phyloP scores from a whole-genome alignment of 441 rosid species.

The Breynia disticha region DNA sequence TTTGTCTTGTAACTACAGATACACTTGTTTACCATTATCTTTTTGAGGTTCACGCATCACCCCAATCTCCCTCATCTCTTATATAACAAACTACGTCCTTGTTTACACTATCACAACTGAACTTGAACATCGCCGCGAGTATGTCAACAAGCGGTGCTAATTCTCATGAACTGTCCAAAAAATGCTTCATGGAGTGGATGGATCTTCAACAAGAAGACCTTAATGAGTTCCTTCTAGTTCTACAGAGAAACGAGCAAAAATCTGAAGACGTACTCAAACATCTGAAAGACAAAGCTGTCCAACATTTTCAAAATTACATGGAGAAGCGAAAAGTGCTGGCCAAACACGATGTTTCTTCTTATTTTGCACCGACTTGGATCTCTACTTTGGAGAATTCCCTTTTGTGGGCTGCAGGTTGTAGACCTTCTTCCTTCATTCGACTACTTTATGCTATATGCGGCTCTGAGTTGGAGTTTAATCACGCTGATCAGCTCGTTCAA shows the following conservation, averaged over 20 bases:
- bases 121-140: too few relatives aligned
- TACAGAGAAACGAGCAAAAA: not conserved
- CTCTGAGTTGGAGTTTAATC: conserved; percentile 17
- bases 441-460: conserved; percentile 31
- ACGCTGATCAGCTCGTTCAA: conserved; percentile 13
- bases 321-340: conserved; percentile 13
- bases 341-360: conserved; percentile 15
- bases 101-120: too few relatives aligned
- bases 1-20: not conserved
- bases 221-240: conserved; percentile 17
- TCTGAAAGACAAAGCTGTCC: conserved; percentile 10
- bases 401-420: conserved; percentile 39
- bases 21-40: not conserved
- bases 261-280: conserved; percentile 5
- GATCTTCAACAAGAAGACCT: conserved; percentile 26
- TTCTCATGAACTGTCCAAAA: not conserved
- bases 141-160: too few relatives aligned
- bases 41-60: not conserved
- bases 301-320: conserved; percentile 22
- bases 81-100: too few relatives aligned
- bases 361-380: conserved; percentile 35
- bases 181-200: conserved; percentile 36
- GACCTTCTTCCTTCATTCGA: conserved; percentile 35
- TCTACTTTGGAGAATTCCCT: conserved; percentile 37
- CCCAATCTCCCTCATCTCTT: too few relatives aligned